Base-by-base conservation (phyloP, 208 protist genomes). In the Angomonas deanei region DNA sequence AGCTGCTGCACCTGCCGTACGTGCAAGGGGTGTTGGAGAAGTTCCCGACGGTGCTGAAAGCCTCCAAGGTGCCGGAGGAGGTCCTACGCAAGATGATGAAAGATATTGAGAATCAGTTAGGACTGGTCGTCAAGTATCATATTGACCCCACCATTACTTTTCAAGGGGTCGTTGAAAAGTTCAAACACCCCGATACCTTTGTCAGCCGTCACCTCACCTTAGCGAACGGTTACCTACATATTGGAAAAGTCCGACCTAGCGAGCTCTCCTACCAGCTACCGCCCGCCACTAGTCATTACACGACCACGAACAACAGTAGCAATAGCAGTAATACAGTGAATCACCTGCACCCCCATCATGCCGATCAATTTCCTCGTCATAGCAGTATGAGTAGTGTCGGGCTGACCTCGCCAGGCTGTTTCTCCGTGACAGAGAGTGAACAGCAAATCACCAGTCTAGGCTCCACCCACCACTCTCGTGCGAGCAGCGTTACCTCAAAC, bases 1-100 rank as follows among this genome's bases (percentile, higher is more conserved):
- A 59, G 32, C 64, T 84, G 23, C 73, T 84, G 17, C 17, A 54
- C 0, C 60, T 57, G 26, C 66, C 72, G 17, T 74, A 70, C 66
- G 6, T 80, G 21, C 39, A 59, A 33, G 49, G 30, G 5, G 63
- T 66, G 15, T 42, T 68, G 11, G 17, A 28, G 17, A 57, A 47
- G 19, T 76, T 84, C 42, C 69, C 65, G 6, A 21, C 65, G 3
- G 72, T 76, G 26, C 52, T 84, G 31, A 15, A 30, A 8, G 55
- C 56, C 19, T 75, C 63, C 11, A n/a, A 61, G 6, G 61, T 70
- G 2, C 33, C 59, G 4, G 57, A 63, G 21, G 46, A n/a, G 21
- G 28, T 84, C 33, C 24, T 70, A 50, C 23, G 19, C 33, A 50
- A 55, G 24, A 50, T 79, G 8, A 38, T 61, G 39, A 28, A 38